Conservation (phyloP, 164 flowering plant species). For the Akebia trifoliata region DNA sequence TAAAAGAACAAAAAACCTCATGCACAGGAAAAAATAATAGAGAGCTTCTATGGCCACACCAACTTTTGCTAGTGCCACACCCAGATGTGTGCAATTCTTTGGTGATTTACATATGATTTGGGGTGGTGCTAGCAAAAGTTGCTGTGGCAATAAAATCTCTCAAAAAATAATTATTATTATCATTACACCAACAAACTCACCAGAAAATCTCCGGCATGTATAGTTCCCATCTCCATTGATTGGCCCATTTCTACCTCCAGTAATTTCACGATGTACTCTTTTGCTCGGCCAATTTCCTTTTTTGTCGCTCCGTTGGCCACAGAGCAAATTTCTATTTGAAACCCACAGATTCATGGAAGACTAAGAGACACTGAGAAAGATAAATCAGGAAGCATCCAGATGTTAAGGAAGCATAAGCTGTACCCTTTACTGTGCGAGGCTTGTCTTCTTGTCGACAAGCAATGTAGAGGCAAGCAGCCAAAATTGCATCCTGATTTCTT, state of each 20-base stretch:
- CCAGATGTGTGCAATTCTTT: no score
- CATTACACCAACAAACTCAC: constrained; percentile 19
- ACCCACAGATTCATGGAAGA: constrained; percentile 14
- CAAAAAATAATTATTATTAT: no score
- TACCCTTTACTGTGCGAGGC: constrained; percentile 84
- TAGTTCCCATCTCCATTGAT: constrained; percentile 46
- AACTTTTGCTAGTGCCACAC: no score
- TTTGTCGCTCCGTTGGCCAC: constrained; percentile 45
- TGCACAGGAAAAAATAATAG: no score
- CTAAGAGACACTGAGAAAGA: constrained; percentile 12
- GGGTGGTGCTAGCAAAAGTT: no score
- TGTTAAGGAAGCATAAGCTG: constrained; percentile 14
- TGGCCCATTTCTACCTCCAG: constrained; percentile 36
- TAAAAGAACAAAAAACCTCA: no score
- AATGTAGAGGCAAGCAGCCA: constrained; percentile 72
- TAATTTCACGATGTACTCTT: constrained; percentile 33
- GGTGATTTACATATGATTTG: no score
- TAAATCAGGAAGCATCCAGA: constrained; percentile 18
- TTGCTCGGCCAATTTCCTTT: constrained; percentile 46
- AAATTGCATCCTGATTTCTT: constrained; percentile 64
- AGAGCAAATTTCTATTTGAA: constrained; percentile 36
- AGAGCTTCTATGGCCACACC: no score
- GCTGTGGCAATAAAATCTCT: no score
- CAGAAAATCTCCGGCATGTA: constrained; percentile 43
- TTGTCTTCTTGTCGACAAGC: constrained; percentile 78